phyloP scores from a whole-genome alignment of 2,329 filamentous ascomycete species.

The Alternaria incomplexa region DNA sequence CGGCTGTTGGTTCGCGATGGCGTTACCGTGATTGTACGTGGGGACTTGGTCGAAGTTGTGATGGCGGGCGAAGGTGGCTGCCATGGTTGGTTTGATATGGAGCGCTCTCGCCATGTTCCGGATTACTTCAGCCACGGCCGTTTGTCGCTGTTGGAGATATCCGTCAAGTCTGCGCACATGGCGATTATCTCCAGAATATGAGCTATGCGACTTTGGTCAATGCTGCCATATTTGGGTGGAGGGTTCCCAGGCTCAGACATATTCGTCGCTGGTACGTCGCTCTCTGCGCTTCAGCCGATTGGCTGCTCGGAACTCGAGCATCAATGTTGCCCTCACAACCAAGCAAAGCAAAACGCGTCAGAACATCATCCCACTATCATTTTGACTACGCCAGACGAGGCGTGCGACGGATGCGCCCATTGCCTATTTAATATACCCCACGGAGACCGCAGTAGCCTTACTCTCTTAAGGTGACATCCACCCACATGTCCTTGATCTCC shows the following conservation, averaged over 20 bases:
- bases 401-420: neutral
- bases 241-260: neutral
- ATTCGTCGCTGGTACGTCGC: neutral
- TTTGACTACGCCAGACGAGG: neutral
- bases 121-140: slow-evolving; percentile 3
- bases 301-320: neutral
- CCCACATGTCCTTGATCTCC: slow-evolving; percentile 42
- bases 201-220: neutral
- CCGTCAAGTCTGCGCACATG: neutral
- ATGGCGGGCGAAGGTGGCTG: slow-evolving; percentile 8
- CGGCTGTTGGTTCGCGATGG: slow-evolving; percentile 13
- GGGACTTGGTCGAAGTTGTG: slow-evolving; percentile 3
- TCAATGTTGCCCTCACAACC: neutral
- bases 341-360: neutral
- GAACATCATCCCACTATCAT: neutral
- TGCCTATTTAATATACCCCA: no score
- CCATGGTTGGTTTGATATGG: slow-evolving; percentile 10
- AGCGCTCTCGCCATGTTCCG: slow-evolving; percentile 3
- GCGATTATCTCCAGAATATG: neutral
- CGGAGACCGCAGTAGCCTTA: slow-evolving; percentile 1
- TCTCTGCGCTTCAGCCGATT: slow-evolving; percentile 2
- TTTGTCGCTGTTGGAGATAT: neutral
- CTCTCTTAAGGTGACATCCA: slow-evolving; percentile 33
- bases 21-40: slow-evolving; percentile 7
- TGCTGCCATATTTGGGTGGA: neutral